Conservation (phyloP, 2,329 filamentous ascomycete genomes). For the Fusarium globosum region DNA sequence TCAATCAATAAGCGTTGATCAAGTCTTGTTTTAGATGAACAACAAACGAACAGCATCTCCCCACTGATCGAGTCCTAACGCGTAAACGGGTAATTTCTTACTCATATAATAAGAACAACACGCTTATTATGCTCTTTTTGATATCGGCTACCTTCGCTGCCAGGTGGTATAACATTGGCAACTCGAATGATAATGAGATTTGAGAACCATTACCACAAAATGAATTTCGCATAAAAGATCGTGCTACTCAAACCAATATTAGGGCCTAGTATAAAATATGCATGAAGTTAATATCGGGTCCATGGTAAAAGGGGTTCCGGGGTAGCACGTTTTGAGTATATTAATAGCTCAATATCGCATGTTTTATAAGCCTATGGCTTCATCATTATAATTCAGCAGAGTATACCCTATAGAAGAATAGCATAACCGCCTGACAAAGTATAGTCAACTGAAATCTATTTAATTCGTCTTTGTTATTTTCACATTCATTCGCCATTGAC, state of each 20-base stretch:
- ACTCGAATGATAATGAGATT: too few species aligned
- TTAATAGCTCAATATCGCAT: not conserved
- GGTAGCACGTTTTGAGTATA: not conserved
- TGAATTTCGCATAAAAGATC: fast-evolving
- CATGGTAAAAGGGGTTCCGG: not conserved
- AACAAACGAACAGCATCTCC: not conserved
- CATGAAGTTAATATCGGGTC: not conserved
- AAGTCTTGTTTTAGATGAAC: not conserved
- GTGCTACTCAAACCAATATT: not conserved
- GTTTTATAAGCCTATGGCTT: not conserved
- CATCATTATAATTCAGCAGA: not conserved
- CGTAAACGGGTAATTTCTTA: not conserved
- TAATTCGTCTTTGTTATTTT: not conserved
- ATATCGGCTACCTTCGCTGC: fast-evolving
- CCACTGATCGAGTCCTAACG: not conserved
- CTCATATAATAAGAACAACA: fast-evolving
- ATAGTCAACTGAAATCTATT: not conserved
- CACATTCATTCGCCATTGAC: fast-evolving
- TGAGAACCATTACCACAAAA: too few species aligned
- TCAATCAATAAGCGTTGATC: not conserved
- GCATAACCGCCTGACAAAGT: fast-evolving
- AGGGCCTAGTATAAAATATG: not conserved
- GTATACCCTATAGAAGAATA: not conserved
- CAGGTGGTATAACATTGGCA: not conserved
- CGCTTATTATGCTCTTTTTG: not conserved